phyloP scores from a whole-genome alignment of 2,329 filamentous ascomycete species.

The Aspergillus sp. region DNA sequence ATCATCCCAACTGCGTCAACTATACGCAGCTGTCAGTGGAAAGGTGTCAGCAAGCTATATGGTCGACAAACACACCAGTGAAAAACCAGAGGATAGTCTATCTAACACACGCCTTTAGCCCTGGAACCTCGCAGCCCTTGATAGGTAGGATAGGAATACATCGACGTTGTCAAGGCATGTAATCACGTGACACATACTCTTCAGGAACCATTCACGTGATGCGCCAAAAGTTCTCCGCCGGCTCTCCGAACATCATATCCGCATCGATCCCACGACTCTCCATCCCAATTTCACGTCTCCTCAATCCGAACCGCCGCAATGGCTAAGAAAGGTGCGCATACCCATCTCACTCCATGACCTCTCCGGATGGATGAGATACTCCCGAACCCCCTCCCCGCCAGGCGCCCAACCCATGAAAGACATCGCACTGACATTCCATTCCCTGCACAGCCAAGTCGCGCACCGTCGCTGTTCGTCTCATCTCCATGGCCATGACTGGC shows the following conservation, averaged over 20 bases:
- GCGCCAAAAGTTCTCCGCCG: constrained; percentile 9
- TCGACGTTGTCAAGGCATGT: too few relatives aligned
- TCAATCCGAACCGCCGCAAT: constrained; percentile 24
- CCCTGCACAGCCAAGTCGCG: constrained; percentile 73
- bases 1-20: too few relatives aligned
- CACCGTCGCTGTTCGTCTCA: constrained; percentile 84
- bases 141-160: too few relatives aligned
- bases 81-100: too few relatives aligned
- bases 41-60: too few relatives aligned
- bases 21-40: too few relatives aligned
- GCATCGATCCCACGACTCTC: constrained; percentile 1
- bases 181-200: not conserved
- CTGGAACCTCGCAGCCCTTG: too few relatives aligned
- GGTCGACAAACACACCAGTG: too few relatives aligned
- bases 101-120: too few relatives aligned
- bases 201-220: not conserved
- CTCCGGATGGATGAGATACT: too few relatives aligned
- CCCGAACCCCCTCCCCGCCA: not conserved
- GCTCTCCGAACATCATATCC: constrained; percentile 5
- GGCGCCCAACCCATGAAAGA: too few relatives aligned
- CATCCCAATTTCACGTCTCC: not conserved
- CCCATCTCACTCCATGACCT: not conserved
- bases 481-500: constrained; percentile 98
- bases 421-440: constrained; percentile 3
- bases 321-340: constrained; percentile 44